Base-by-base conservation (phyloP, 495 filamentous ascomycete genomes). In the Penicillium arizonense region DNA sequence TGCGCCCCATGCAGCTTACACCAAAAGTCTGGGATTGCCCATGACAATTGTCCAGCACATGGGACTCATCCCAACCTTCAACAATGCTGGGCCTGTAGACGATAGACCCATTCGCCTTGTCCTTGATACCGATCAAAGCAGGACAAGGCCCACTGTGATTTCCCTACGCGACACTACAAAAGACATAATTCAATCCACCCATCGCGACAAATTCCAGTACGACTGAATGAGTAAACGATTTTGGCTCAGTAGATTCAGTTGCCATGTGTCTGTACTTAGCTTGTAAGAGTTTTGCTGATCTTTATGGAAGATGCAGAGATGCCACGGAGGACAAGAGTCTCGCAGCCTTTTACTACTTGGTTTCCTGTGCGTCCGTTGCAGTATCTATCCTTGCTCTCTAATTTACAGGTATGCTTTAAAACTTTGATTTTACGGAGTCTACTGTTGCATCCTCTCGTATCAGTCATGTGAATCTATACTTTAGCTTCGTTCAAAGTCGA, bases 51-150 rank as follows among this genome's bases (percentile, higher is more conserved):
- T 44, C 50, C 50, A 59, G 38, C 53, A 59, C 42, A 55, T n/a
- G 52, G 52, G 54, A 59, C 35, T 16, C 50, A 50, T 63, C 53
- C 56, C 16, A 61, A 61, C 65, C 59, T 63, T 68, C 65, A 68
- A 68, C 65, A 51, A 65, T 58, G 47, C 57, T 59, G 65, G 56
- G 51, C 48, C 49, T 61, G 62, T 62, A 60, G 50, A 65, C 44
- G 54, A 56, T 62, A 60, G 52, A 56, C 34, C 28, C 28, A 34
- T 46, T 43, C 21, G 41, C 47, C 54, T 55, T 32, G 56, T 37
- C 41, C 34, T 21, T 38, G 26, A 26, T 43, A 41, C 36, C 14
- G 20, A 50, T 14, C 40, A 39, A 18, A 34, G 30, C 13, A 14
- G 52, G 42, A 28, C 36, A 23, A 35, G 23, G 38, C 23, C 45